These are phyloP conservation scores for Penicillium cinerascens DNA, from an alignment of 495 filamentous ascomycete genomes.

Conservation along the genomic window DNA sequence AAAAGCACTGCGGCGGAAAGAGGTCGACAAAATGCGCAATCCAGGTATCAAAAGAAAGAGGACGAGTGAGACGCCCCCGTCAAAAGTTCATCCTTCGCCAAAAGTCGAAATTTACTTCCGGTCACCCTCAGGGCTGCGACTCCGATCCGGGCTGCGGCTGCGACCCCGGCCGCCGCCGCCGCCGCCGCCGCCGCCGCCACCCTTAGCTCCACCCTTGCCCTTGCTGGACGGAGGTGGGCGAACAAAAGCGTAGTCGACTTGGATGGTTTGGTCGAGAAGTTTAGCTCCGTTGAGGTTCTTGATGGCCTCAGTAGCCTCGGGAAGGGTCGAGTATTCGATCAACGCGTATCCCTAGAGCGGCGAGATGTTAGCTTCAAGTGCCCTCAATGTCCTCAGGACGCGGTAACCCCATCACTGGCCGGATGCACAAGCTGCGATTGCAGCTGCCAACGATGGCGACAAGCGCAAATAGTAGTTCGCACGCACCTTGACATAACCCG, in stretches of 20 bases:
- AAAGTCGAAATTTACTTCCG: slow-evolving; percentile 27
- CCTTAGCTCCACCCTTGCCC: slow-evolving; percentile 49
- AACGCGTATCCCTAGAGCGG: slow-evolving; percentile 75
- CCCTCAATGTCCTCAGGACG: neutral
- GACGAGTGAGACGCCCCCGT: neutral
- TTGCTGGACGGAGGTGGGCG: slow-evolving; percentile 76
- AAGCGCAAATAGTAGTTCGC: neutral
- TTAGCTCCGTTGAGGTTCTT: slow-evolving; percentile 77
- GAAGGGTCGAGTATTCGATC: slow-evolving; percentile 87
- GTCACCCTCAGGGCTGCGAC: slow-evolving; percentile 54
- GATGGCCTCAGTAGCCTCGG: slow-evolving; percentile 82
- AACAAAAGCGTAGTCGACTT: slow-evolving; percentile 95
- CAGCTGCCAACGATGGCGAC: neutral
- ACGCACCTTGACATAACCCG: slow-evolving; percentile 94
- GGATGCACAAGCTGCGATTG: neutral
- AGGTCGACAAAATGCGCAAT: slow-evolving; percentile 9
- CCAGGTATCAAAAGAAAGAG: slow-evolving; percentile 13
- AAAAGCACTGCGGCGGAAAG: neutral
- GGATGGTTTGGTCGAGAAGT: slow-evolving; percentile 86
- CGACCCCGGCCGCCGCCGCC: slow-evolving; percentile 49
- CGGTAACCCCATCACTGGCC: neutral
- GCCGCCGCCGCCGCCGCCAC: slow-evolving; percentile 41
- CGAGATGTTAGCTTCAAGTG: slow-evolving; percentile 9
- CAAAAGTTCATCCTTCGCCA: neutral
- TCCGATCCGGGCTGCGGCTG: slow-evolving; percentile 54